phyloP scores from a whole-genome alignment of 352 stramenopile genomes.

The Albugo laibachii region DNA sequence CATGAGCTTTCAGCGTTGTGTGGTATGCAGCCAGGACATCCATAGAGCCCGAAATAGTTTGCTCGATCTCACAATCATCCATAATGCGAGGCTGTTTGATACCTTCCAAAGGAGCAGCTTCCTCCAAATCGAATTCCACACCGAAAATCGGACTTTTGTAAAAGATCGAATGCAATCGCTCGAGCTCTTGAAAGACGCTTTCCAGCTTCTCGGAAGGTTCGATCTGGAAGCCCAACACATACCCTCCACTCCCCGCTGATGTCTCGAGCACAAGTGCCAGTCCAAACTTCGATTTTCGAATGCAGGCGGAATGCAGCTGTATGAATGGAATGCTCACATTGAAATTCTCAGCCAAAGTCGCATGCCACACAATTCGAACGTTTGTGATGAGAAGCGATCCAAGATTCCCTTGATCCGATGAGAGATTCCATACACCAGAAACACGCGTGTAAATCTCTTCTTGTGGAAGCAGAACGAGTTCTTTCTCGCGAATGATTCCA shows the following conservation, averaged over 20 bases:
- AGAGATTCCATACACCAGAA: slow-evolving; percentile 84
- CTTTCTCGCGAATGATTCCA: slow-evolving; percentile 81
- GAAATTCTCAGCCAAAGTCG: slow-evolving; percentile 86
- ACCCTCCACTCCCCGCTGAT: slow-evolving; percentile 47
- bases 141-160: slow-evolving; percentile 78
- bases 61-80: slow-evolving; percentile 82
- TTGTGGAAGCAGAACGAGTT: slow-evolving; percentile 69
- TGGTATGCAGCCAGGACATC: slow-evolving; percentile 83
- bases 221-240: slow-evolving; percentile 83
- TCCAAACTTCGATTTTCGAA: slow-evolving; percentile 82
- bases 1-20: slow-evolving; percentile 64
- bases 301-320: slow-evolving; percentile 75
- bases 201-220: slow-evolving; percentile 72
- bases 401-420: slow-evolving; percentile 83
- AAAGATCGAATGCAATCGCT: slow-evolving; percentile 67
- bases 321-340: slow-evolving; percentile 91
- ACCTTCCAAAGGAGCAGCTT: slow-evolving; percentile 42
- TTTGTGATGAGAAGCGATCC: slow-evolving; percentile 87
- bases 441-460: slow-evolving; percentile 80
- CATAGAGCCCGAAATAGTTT: slow-evolving; percentile 64
- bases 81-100: slow-evolving; percentile 47
- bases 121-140: slow-evolving; percentile 71
- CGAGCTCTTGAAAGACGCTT: slow-evolving; percentile 73
- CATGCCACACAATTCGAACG: slow-evolving; percentile 84
- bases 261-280: slow-evolving; percentile 83